Evolutionary conservation across 352 stramenopile species (phyloP).

Genomic region (Hyaloperonospora brassicae): DNA sequence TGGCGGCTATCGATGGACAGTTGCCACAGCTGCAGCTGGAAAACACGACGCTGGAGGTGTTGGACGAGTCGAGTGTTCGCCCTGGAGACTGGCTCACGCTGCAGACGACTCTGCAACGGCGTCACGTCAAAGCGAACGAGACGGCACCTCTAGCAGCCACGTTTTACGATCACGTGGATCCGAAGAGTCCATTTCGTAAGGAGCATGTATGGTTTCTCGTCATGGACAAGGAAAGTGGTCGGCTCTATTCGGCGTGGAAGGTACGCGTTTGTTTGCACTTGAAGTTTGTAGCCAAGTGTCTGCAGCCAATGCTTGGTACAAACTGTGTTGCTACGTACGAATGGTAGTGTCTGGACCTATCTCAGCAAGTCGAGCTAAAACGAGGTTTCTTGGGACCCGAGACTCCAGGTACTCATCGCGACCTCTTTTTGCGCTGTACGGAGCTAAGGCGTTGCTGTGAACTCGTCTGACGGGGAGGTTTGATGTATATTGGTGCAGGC

Average conservation of each 20-base stretch:
- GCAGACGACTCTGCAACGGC: slow-evolving; percentile 40
- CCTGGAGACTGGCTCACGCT: slow-evolving; percentile 76
- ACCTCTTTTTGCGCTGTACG: not conserved
- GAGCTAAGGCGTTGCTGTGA: not conserved
- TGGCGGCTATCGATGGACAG: slow-evolving; percentile 17
- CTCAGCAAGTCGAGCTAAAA: slow-evolving; percentile 39
- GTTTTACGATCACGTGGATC: slow-evolving; percentile 65
- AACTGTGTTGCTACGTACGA: slow-evolving; percentile 1
- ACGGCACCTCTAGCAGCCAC: slow-evolving; percentile 49
- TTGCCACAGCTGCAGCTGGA: slow-evolving; percentile 34
- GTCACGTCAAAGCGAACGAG: slow-evolving; percentile 36
- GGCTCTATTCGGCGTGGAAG: slow-evolving; percentile 65
- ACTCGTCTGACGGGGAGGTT: slow-evolving; percentile 1
- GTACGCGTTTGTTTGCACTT: slow-evolving; percentile 13
- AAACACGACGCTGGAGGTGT: slow-evolving; percentile 37
- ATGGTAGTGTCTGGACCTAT: slow-evolving; percentile 45
- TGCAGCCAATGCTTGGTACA: not conserved
- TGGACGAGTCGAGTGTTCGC: slow-evolving; percentile 64
- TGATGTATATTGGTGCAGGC: slow-evolving; percentile 19
- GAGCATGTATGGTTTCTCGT: slow-evolving; percentile 70
- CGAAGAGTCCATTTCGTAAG: slow-evolving; percentile 58
- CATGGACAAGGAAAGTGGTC: slow-evolving; percentile 46
- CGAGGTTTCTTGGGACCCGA: slow-evolving; percentile 58
- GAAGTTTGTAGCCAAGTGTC: not conserved
- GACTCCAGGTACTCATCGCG: slow-evolving; percentile 29